Evolutionary conservation across 148 eudicot species (phyloP), one percentile per base, ranked within the genome.

Genomic region (Vaccinium darrowii): DNA sequence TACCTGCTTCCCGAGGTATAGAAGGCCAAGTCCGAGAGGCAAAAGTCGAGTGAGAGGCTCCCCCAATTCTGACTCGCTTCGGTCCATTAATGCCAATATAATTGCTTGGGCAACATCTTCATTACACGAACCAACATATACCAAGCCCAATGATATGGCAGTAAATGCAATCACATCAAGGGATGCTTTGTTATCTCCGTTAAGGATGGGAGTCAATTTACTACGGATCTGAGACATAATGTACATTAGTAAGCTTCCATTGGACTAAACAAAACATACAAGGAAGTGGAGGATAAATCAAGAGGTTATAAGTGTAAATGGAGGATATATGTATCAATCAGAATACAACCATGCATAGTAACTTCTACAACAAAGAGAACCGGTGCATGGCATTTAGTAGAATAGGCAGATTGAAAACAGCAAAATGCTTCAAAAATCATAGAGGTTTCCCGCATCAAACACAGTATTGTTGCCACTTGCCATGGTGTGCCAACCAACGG

Each of bases 1-100:
- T 90, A 95, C 99, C 98, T 97, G 96, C 88, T 97, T 97, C 52
- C 99, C 99, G 51, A 97, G 93, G 87, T 94, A 97, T 50, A 97
- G 87, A 84, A 97, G 93, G 85, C 99, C 98, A 89, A 95, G 98
- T 54, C 96, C 98, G 80, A 97, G 94, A 57, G 98, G 96, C 83
- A 97, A 90, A 81, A 95, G 89, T 73, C 91, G 92, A 52, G 95
- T 89, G 57, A 97, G 93, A 62, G 98, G 94, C 86, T 97, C 98
- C 82, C 94, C 96, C 84, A 93, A 87, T 80, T 92, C 98, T 67
- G 98, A 76, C 76, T 97, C 98, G 74, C 91, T 92, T 71, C 95
- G 88, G 67, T 94, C 95, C 99, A 94, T 94, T 85, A 95, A 85
- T 60, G 98, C 93, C 87, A 90, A 93, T 84, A 94, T 92, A 84